Conservation (phyloP, 257 asterid species). For the Nicotiana benthamiana region DNA sequence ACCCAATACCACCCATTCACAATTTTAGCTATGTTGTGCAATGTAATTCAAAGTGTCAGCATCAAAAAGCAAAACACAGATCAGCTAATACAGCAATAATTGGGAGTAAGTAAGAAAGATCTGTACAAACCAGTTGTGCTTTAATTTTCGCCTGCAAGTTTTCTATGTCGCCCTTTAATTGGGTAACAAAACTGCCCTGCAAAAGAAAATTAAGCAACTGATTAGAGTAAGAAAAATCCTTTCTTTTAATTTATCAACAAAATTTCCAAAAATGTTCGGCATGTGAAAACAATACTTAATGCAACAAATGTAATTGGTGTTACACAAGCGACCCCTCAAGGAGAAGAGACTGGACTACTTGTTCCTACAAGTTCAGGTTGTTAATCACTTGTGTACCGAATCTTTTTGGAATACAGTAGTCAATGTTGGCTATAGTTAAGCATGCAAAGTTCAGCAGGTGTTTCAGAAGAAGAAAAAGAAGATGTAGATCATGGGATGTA, state of each 20-base stretch:
- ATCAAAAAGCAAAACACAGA: neutral
- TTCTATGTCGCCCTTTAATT: slow-evolving; percentile 71
- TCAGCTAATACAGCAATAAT: neutral
- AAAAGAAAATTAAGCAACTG: slow-evolving; percentile 11
- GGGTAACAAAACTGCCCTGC: slow-evolving; percentile 78
- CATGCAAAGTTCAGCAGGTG: neutral
- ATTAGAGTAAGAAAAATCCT: neutral
- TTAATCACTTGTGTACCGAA: neutral
- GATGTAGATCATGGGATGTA: neutral
- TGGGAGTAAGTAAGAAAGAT: neutral
- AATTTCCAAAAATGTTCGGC: neutral
- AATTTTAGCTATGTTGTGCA: neutral
- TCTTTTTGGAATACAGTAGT: neutral
- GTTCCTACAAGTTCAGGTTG: neutral
- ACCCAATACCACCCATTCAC: neutral
- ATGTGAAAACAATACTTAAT: neutral
- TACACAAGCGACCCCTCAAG: neutral
- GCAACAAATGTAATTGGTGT: neutral
- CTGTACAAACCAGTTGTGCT: slow-evolving; percentile 60
- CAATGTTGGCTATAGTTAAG: neutral
- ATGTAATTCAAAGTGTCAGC: neutral
- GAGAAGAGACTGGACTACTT: neutral
- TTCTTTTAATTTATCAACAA: neutral
- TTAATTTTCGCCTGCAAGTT: slow-evolving; percentile 70
- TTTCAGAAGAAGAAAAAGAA: neutral